Evolutionary conservation across 1,284 basidiomycete species (phyloP).

Genomic region (Fomes fomentarius): DNA sequence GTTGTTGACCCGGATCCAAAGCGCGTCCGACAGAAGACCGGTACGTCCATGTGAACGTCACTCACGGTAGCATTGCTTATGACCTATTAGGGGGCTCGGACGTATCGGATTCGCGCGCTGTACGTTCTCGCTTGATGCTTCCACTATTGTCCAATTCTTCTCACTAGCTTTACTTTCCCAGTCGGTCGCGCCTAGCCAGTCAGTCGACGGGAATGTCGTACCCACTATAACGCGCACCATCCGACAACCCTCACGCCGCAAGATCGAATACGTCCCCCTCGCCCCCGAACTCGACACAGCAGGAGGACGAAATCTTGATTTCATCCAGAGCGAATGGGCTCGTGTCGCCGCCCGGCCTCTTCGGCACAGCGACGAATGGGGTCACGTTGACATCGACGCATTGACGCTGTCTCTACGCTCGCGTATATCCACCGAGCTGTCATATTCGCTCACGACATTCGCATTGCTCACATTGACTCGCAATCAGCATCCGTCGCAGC

Average conservation of each 20-base stretch:
- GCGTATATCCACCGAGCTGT: slow-evolving; percentile 80
- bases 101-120: slow-evolving; percentile 32
- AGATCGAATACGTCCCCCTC: slow-evolving; percentile 90
- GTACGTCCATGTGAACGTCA: slow-evolving; percentile 40
- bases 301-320: slow-evolving; percentile 83
- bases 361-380: slow-evolving; percentile 80
- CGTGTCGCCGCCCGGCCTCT: slow-evolving; percentile 55
- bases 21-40: slow-evolving; percentile 69
- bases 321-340: slow-evolving; percentile 68
- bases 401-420: slow-evolving; percentile 91
- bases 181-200: slow-evolving; percentile 25
- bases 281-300: slow-evolving; percentile 77
- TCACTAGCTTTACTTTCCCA: slow-evolving; percentile 3
- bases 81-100: slow-evolving; percentile 23
- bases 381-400: slow-evolving; percentile 86
- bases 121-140: slow-evolving; percentile 21
- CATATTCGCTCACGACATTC: slow-evolving; percentile 90
- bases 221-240: slow-evolving; percentile 25
- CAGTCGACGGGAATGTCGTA: slow-evolving; percentile 10
- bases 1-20: slow-evolving; percentile 67
- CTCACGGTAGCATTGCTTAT: slow-evolving; percentile 8
- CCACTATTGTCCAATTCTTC: not conserved
- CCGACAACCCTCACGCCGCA: slow-evolving; percentile 56
- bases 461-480: slow-evolving; percentile 84
- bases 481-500: slow-evolving; percentile 43